Evolutionary conservation across 2,329 filamentous ascomycete species (phyloP), one percentile per base, ranked within the genome.

Genomic region (Aspergillus terreus): DNA sequence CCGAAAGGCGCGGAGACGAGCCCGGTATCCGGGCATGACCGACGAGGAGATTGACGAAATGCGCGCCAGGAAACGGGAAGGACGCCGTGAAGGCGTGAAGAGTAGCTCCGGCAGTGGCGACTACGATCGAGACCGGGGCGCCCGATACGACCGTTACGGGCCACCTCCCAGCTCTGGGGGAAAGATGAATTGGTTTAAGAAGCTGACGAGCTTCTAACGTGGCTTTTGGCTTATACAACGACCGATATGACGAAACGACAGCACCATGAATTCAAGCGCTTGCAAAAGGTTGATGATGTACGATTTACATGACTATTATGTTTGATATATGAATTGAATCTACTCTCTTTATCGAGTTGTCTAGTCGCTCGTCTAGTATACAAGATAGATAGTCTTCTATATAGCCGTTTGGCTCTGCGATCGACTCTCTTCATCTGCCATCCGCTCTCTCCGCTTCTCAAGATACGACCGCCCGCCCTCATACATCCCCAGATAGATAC

Each of bases 401-500:
- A 44, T 44, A 1, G 40, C 19, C 6, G 19, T 42, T 11, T n/a
- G 35, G 11, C 17, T 44, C 23, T 44, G 7, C 14, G 12, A 23
- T n/a, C 40, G 40, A 7, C 19, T 23, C 40, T 17, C 40, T 3
- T 42, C 40, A 42, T 23, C 19, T 7, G 10, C 25, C 27, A 17
- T 32, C 27, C 19, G 52, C 52, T 59, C 47, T 38, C 67, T 59
- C 40, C 63, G 58, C 46, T 65, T 66, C 59, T 74, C 71, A 19
- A 76, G 55, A 77, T 82, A 89, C 36, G 82, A 75, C 64, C 90
- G 85, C 9, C 88, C 86, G 57, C 85, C 85, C 69, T 96, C 91
- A 71, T 96, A 96, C 41, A 88, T 86, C 21, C 90, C 89, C 40
- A 96, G 73, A 76, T 96, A 96, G 50, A 96, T 72, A 3, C 90